Percentiles rank a stretch among this genome's conserved stretches.
These are phyloP conservation scores for Diaporthe vaccinii DNA, from an alignment of 2,329 filamentous ascomycete genomes.

Conservation along the genomic window DNA sequence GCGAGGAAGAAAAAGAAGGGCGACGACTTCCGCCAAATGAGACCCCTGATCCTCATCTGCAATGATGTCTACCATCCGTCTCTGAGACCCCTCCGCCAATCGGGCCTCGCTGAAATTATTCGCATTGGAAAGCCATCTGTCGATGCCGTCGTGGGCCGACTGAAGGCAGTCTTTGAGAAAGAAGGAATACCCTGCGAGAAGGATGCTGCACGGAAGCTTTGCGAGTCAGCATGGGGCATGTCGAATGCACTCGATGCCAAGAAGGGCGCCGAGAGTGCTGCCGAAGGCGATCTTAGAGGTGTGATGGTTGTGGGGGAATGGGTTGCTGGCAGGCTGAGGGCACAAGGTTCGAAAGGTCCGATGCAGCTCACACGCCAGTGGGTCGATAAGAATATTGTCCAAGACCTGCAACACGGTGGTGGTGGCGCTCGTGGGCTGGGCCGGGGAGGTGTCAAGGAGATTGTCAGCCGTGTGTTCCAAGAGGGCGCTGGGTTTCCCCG, in stretches of 20 bases:
- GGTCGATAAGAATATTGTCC: conserved; percentile 80
- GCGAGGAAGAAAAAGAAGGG: conserved; percentile 75
- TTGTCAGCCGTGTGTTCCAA: conserved; percentile 83
- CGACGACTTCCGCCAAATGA: conserved; percentile 87
- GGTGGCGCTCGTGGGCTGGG: conserved; percentile 80
- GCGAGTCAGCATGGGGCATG: conserved; percentile 87
- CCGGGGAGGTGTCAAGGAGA: conserved; percentile 79
- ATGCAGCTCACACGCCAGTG: conserved; percentile 76
- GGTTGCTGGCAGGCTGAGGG: conserved; percentile 80
- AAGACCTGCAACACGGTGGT: conserved; percentile 77
- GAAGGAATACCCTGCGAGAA: conserved; percentile 91
- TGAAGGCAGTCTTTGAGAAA: conserved; percentile 88
- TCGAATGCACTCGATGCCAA: conserved; percentile 78
- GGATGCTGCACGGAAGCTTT: conserved; percentile 88
- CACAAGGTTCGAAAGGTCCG: conserved; percentile 55
- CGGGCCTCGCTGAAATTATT: conserved; percentile 87
- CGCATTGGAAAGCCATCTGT: conserved; percentile 91
- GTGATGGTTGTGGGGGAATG: conserved; percentile 91
- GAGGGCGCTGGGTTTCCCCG: conserved; percentile 84
- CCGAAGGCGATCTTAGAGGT: conserved; percentile 81
- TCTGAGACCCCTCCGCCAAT: conserved; percentile 87
- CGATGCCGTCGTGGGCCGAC: conserved; percentile 84
- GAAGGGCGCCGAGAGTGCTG: conserved; percentile 76
- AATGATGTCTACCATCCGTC: conserved; percentile 97
- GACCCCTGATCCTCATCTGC: conserved; percentile 93